Evolutionary conservation across 495 filamentous ascomycete species (phyloP).

Genomic region (Podospora didyma): DNA sequence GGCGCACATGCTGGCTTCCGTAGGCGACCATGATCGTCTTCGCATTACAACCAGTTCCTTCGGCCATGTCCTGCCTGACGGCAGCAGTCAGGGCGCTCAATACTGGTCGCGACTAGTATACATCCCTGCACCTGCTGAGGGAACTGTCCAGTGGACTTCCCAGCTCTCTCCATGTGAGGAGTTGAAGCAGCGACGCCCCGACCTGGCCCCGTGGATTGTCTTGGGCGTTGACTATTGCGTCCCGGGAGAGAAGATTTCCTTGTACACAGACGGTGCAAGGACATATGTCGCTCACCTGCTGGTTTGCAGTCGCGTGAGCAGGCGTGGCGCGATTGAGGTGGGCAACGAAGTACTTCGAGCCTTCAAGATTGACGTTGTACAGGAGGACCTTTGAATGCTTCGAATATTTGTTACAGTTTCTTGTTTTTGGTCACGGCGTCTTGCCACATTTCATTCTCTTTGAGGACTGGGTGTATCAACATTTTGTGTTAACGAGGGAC

Average conservation of each 20-base stretch:
- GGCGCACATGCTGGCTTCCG: conserved; percentile 29
- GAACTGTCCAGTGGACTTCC: conserved; percentile 8
- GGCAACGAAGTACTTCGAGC: conserved; percentile 20
- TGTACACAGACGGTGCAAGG: conserved; percentile 22
- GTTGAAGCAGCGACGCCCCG: conserved; percentile 18
- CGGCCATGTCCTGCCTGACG: not conserved
- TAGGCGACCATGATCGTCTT: conserved; percentile 24
- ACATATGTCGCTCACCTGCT: conserved; percentile 26
- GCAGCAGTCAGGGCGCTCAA: conserved; percentile 6
- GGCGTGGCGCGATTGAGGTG: conserved; percentile 16
- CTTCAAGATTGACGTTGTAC: conserved; percentile 11
- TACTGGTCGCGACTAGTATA: conserved; percentile 30
- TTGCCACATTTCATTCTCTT: too few species aligned
- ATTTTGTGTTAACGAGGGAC: too few species aligned
- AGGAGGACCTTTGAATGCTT: too few species aligned
- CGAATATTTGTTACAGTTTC: too few species aligned
- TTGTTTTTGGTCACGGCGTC: too few species aligned
- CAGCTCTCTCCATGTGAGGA: conserved; percentile 22
- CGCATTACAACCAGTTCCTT: conserved; percentile 24
- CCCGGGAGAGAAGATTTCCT: conserved; percentile 14
- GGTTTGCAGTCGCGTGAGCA: conserved; percentile 16
- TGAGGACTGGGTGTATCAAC: too few species aligned
- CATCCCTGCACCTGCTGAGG: conserved; percentile 20
- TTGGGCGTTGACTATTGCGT: conserved; percentile 20
- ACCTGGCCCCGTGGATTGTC: conserved; percentile 18